Percentiles rank a stretch among this genome's conserved stretches.
Conservation (phyloP, 2,329 filamentous ascomycete genomes). For the Trichoderma koningii region DNA sequence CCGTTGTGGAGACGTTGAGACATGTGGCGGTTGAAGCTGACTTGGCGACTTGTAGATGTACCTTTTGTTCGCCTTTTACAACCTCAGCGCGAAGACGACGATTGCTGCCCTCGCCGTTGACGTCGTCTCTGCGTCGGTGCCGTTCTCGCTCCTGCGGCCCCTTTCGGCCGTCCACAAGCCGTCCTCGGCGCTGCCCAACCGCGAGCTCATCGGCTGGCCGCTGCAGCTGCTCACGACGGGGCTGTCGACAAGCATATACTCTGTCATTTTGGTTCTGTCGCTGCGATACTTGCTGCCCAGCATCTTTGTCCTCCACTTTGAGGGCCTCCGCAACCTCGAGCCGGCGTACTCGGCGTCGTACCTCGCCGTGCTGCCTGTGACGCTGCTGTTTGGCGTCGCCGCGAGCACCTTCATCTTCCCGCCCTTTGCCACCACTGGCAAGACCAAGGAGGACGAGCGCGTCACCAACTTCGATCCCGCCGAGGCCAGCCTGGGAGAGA, state of each 20-base stretch:
- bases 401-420: slow-evolving; percentile 78
- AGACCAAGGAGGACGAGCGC: slow-evolving; percentile 51
- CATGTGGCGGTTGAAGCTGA: slow-evolving; percentile 4
- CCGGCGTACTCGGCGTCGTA: slow-evolving; percentile 66
- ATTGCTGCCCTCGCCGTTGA: slow-evolving; percentile 67
- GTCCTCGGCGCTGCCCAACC: slow-evolving; percentile 56
- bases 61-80: slow-evolving; percentile 77
- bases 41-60: slow-evolving; percentile 56
- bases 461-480: slow-evolving; percentile 62
- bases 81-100: slow-evolving; percentile 62
- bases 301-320: slow-evolving; percentile 74
- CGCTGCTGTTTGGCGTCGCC: slow-evolving; percentile 64
- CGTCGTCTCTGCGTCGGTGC: slow-evolving; percentile 66
- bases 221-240: slow-evolving; percentile 67
- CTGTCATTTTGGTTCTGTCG: slow-evolving; percentile 68
- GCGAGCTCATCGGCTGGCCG: slow-evolving; percentile 64
- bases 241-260: slow-evolving; percentile 73
- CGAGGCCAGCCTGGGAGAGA: slow-evolving; percentile 67
- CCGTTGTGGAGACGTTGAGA: background rate
- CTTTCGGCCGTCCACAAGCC: slow-evolving; percentile 65
- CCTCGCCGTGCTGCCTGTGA: slow-evolving; percentile 61
- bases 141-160: slow-evolving; percentile 73
- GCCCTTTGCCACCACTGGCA: slow-evolving; percentile 59
- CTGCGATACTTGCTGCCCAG: slow-evolving; percentile 70
- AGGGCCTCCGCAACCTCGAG: slow-evolving; percentile 68